Base-by-base conservation (phyloP, 2,329 filamentous ascomycete genomes). In the Diaporthe longicolla region DNA sequence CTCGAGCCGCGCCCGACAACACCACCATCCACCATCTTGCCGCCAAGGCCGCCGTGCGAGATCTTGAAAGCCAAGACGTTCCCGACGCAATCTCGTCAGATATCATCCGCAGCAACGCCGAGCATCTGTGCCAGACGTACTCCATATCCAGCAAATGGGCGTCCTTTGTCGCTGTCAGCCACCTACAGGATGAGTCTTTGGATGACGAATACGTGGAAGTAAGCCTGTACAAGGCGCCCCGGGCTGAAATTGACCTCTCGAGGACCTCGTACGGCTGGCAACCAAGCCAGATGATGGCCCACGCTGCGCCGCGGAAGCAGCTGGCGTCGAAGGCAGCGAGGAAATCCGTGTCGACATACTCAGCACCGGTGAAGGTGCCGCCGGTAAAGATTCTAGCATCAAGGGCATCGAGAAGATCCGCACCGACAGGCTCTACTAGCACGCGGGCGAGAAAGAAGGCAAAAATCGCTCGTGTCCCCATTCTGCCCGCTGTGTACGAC, bases 151-250 rank as follows among this genome's bases (percentile, higher is more conserved):
- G 61, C 29, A 65, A 65, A 24, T 65, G 61, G 61, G 19, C 61
- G 11, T 65, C 61, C 5, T 65, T 65, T 4, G 61, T 65, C 4
- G 61, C 61, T 10, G 61, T 50, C 26, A 65, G 61, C 26, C 43
- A 24, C 19, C 13, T 65, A 19, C 61, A 65, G 13, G 17, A 43
- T 3, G 40, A 65, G n/a, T 35, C 43, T 35, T 0, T 21, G 9
- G 19, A 24, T 9, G 10, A 8, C 21, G 43, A 65, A 15, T 26
- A 65, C 3, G 11, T 65, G 19, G 61, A 50, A 10, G 26, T 65
- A 6, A 50, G 21, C 6, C 2, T 35, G 1, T 50, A 65, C 43
- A 65, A 35, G 61, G 61, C 61, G 1, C 61, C 61, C 1, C 3
- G n/a, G 10, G 17, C 61, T 17, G 43, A 65, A 6, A 19, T 50